These are phyloP conservation scores for Wickerhamomyces alni DNA, from an alignment of 805 yeast species.

Conservation along the genomic window DNA sequence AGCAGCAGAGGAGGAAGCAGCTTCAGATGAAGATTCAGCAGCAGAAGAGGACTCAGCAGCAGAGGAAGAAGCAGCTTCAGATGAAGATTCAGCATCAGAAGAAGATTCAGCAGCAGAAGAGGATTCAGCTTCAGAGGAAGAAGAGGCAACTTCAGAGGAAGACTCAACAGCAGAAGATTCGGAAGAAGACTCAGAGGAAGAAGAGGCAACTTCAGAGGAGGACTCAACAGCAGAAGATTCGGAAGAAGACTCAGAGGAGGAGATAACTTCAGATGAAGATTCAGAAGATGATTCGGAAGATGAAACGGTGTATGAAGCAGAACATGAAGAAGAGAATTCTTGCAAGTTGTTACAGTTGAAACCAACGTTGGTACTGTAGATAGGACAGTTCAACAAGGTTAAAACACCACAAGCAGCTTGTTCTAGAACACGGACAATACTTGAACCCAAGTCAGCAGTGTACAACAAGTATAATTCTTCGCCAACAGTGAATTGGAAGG, in stretches of 20 bases:
- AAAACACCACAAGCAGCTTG: constrained; percentile 5
- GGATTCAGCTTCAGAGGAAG: background rate
- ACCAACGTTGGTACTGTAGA: constrained; percentile 5
- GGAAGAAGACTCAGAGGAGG: background rate
- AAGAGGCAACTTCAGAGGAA: background rate
- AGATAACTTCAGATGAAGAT: background rate
- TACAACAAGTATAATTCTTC: constrained; percentile 9
- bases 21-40: background rate
- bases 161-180: too few relatives aligned
- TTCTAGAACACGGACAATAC: constrained; percentile 2
- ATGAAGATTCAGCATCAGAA: constrained; percentile 1
- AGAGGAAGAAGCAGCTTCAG: constrained; percentile 1
- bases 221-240: background rate
- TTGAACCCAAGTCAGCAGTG: constrained; percentile 14
- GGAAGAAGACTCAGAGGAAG: background rate
- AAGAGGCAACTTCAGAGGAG: background rate
- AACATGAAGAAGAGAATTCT: background rate
- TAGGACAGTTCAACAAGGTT: constrained; percentile 4
- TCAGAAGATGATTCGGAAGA: background rate
- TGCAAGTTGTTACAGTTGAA: constrained; percentile 7
- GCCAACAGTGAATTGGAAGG: constrained; percentile 4
- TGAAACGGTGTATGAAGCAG: background rate
- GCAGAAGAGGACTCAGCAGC: background rate
- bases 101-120: background rate
- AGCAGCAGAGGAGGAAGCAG: constrained; percentile 1